phyloP scores from a whole-genome alignment of 441 rosid species.

The Pelargonium exstipulatum region DNA sequence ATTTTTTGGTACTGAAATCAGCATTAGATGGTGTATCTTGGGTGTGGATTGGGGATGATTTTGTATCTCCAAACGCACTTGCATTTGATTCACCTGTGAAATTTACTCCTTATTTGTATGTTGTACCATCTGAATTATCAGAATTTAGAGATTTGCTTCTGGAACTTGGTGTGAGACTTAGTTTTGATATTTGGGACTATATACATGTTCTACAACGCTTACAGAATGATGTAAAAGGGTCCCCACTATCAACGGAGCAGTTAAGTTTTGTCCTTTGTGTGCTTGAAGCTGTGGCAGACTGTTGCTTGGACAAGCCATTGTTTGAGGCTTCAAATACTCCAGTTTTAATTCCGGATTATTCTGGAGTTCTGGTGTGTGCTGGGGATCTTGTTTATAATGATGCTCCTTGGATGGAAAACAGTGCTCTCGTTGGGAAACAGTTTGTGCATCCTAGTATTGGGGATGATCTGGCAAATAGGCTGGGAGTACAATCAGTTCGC shows the following conservation, averaged over 20 bases:
- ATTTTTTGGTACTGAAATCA: slow-evolving; percentile 54
- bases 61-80: slow-evolving; percentile 72
- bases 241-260: slow-evolving; percentile 62
- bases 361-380: slow-evolving; percentile 56
- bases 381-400: slow-evolving; percentile 88
- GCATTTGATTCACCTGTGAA: slow-evolving; percentile 99
- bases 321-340: slow-evolving; percentile 48
- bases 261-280: slow-evolving; percentile 70
- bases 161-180: slow-evolving; percentile 76
- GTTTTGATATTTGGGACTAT: slow-evolving; percentile 83
- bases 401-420: slow-evolving; percentile 97
- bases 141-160: slow-evolving; percentile 76
- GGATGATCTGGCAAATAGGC: slow-evolving; percentile 76
- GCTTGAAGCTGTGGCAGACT: slow-evolving; percentile 87
- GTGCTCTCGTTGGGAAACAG: slow-evolving; percentile 57
- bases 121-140: slow-evolving; percentile 92
- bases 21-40: slow-evolving; percentile 72
- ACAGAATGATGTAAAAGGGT: slow-evolving; percentile 62
- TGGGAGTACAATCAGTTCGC: slow-evolving; percentile 90
- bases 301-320: slow-evolving; percentile 48
- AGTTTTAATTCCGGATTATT: slow-evolving; percentile 70
- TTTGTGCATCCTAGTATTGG: slow-evolving; percentile 78
- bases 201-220: slow-evolving; percentile 62
- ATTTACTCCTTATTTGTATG: slow-evolving; percentile 89
- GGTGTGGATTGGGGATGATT: slow-evolving; percentile 98